Evolutionary conservation across 768 basidiomycete genomes (phyloP), one percentile per base, ranked within the genome.

Genomic region (Rubroboletus pulcherrimus): DNA sequence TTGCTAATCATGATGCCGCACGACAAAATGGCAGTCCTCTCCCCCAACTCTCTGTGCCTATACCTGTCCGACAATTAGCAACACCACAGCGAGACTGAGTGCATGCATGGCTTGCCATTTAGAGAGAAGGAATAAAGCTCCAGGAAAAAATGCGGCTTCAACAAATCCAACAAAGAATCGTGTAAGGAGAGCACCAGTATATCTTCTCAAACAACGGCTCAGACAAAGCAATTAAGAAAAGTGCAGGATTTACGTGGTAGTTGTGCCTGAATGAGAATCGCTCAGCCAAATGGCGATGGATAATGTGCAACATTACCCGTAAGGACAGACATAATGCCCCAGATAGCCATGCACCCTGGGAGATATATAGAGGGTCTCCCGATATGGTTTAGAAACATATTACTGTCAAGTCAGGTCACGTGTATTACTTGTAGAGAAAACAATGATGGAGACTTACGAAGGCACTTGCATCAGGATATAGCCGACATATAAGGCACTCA

Each of bases 381-480:
- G 17, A 87, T 80, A 62, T 80, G 75, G 64, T 85, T 82, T 42
- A 89, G 67, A 56, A 87, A 81, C 77, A 88, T 85, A 59, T 89
- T 89, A 17, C 88, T 91, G 60, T 24, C 43, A 17, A 46, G 17
- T n/a, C 8, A 31, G 19, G 21, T 30, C 17, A 49, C 44, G 7
- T 45, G 38, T 24, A 47, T n/a, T 1, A 31, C 19, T 26, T 29
- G 38, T 12, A 51, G 33, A 26, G 39, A 17, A 43, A 26, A 47
- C 24, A 9, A 46, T 33, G 39, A 21, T 30, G 64, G 5, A 11
- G 4, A 72, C 84, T 64, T 61, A 86, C 84, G 84, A 87, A 34
- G 88, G 88, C 51, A 91, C 78, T 66, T 91, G 89, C 87, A 89
- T 89, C 38, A 88, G 69, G 54, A 86, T 86, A 64, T 90, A 90